These are phyloP conservation scores for Fusarium torulosum DNA, from an alignment of 2,329 filamentous ascomycete species.

Conservation along the genomic window DNA sequence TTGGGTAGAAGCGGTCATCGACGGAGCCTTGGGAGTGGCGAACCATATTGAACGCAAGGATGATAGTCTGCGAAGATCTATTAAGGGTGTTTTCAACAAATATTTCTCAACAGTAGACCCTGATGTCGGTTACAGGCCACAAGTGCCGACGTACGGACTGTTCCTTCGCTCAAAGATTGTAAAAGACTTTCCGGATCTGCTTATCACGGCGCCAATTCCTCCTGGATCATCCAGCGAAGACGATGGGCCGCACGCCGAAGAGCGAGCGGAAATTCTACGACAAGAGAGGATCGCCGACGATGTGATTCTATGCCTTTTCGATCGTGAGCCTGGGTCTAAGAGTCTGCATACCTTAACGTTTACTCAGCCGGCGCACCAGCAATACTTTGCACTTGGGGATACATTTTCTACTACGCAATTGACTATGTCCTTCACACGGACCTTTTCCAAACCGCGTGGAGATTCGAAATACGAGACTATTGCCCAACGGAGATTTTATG, in stretches of 20 bases:
- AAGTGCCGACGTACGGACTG: background rate
- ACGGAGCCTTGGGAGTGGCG: background rate
- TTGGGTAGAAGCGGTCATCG: no score
- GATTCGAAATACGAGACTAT: no score
- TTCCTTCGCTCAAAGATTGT: background rate
- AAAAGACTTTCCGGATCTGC: background rate
- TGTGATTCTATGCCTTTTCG: background rate
- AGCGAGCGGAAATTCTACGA: background rate
- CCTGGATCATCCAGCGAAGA: no score
- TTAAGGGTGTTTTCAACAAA: background rate
- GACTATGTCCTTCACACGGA: no score
- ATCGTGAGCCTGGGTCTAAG: background rate
- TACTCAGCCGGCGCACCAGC: slow-evolving; percentile 1
- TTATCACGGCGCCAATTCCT: background rate
- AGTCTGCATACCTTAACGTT: background rate
- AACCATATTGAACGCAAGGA: background rate
- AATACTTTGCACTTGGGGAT: background rate
- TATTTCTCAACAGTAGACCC: background rate
- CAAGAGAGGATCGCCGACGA: background rate
- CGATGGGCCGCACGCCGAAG: background rate
- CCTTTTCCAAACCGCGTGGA: no score
- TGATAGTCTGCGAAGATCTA: background rate
- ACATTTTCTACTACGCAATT: no score
- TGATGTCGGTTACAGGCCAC: background rate
- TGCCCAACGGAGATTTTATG: no score